Evolutionary conservation across 2,329 filamentous ascomycete species (phyloP).

Genomic region (Xylaria sp.): DNA sequence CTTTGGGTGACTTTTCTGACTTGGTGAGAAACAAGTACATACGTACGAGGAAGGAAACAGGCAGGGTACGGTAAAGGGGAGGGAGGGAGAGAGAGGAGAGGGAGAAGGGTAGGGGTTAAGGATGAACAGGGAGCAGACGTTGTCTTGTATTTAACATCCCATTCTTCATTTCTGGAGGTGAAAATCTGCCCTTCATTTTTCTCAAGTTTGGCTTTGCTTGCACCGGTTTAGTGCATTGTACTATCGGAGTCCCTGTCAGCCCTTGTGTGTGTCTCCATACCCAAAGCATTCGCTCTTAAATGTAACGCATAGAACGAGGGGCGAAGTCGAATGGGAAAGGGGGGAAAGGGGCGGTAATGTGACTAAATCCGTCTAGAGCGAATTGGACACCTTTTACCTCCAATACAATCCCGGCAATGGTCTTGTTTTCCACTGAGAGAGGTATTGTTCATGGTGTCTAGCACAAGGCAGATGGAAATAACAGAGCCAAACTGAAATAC

Average conservation of each 20-base stretch:
- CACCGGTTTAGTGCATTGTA: conserved; percentile 21
- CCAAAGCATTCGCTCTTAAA: background rate
- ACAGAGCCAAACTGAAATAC: background rate
- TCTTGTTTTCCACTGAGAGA: background rate
- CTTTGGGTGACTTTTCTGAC: background rate
- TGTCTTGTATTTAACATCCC: conserved; percentile 26
- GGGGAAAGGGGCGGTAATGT: background rate
- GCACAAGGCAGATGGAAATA: background rate
- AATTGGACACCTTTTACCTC: background rate
- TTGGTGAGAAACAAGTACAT: background rate
- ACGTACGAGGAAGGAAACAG: background rate
- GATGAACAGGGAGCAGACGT: background rate
- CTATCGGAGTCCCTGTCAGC: conserved; percentile 6
- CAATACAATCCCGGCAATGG: background rate
- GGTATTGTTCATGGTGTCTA: background rate
- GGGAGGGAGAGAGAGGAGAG: background rate
- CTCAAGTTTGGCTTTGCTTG: background rate
- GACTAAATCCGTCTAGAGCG: background rate
- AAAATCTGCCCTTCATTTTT: conserved; percentile 12
- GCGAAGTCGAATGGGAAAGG: background rate
- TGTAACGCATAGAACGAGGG: background rate
- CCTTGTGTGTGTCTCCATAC: background rate
- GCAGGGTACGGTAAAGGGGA: background rate
- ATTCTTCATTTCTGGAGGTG: conserved; percentile 27
- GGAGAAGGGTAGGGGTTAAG: background rate